Base-by-base conservation (phyloP, 805 yeast species). In the Candida chauliodis region DNA sequence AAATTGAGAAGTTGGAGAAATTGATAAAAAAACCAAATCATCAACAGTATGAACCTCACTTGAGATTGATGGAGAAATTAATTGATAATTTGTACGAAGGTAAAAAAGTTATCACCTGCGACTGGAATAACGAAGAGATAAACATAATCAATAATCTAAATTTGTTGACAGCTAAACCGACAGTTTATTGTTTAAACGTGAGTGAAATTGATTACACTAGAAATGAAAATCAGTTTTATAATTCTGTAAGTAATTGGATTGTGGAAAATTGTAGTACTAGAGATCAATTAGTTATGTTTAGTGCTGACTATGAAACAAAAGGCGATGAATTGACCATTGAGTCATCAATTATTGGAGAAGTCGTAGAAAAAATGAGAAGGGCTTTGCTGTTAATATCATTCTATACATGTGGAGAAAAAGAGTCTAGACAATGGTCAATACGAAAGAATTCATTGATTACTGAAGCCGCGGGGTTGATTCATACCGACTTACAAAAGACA, bases 391-490 rank as follows among this genome's bases (percentile, higher is more conserved):
- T 89, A 55, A 84, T 87, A 16, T 84, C 95, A 28, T 89, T 77
- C 59, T 89, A 83, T 64, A 89, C 97, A 0, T 85, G 95, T 55
- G 96, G 96, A 20, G 80, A 81, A 18, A 69, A 73, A 36, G 96
- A 89, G 61, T 90, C 84, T 8, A 70, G 91, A 53, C 95, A 89
- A 58, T 89, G 97, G 97, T 84, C 89, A 13, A 71, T 89, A 38
- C 73, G 90, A 55, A 69, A 71, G 36, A 86, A 88, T 21, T 75
- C 84, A 13, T 75, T 78, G 25, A 95, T 95, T 2, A 90, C 91
- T 26, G 85, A 85, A 45, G 96, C 95, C 2, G 96, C 96, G 1
- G 95, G 90, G 16, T 81, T 83, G 23, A 89, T 89, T 43, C 96
- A 89, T 57, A 83, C 87, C 6, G 96, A 88, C 57, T 63, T 88